phyloP scores from a whole-genome alignment of 2,329 filamentous ascomycete genomes.

The Periconia sp. region DNA sequence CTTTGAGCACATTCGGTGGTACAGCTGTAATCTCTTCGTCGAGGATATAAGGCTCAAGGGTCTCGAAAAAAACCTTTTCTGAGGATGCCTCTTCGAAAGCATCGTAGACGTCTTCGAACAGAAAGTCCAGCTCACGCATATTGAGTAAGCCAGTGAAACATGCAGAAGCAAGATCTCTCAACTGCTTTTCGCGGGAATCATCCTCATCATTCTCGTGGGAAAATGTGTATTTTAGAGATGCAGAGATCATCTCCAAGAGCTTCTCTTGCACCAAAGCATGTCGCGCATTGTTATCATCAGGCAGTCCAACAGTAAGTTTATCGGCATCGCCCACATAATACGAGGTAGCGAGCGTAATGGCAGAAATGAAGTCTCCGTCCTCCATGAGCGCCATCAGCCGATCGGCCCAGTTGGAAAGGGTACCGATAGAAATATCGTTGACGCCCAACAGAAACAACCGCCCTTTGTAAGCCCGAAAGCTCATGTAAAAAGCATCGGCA shows the following conservation, averaged over 20 bases:
- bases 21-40: conserved; percentile 73
- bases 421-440: conserved; percentile 87
- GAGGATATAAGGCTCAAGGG: conserved; percentile 84
- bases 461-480: conserved; percentile 93
- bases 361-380: conserved; percentile 90
- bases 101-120: conserved; percentile 89
- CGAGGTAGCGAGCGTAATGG: conserved; percentile 84
- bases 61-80: conserved; percentile 80
- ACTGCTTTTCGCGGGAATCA: conserved; percentile 59
- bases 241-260: conserved; percentile 88
- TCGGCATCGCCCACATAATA: conserved; percentile 93
- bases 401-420: conserved; percentile 96
- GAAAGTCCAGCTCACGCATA: conserved; percentile 76
- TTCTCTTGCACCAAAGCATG: conserved; percentile 86
- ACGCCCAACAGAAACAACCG: conserved; percentile 90
- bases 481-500: conserved; percentile 97
- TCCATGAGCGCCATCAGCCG: conserved; percentile 92
- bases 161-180: conserved; percentile 77
- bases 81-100: conserved; percentile 79
- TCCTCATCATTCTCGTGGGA: conserved; percentile 59
- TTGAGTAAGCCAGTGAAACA: conserved; percentile 82
- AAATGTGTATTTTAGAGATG: conserved; percentile 88
- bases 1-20: conserved; percentile 83
- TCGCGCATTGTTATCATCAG: conserved; percentile 75
- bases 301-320: conserved; percentile 89